phyloP scores from a whole-genome alignment of 2,329 filamentous ascomycete genomes.

The Cercospora sp. region DNA sequence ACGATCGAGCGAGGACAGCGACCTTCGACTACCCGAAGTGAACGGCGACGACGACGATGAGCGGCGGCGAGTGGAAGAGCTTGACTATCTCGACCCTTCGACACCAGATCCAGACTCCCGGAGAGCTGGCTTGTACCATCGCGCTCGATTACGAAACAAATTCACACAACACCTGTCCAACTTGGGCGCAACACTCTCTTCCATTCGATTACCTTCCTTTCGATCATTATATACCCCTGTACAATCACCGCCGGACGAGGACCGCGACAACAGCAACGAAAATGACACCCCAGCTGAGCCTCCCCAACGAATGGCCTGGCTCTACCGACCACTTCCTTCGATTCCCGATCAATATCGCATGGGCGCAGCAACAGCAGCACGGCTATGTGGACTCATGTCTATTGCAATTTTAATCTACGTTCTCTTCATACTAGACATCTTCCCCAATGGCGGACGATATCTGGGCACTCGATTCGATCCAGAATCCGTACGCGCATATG shows the following conservation, averaged over 20 bases:
- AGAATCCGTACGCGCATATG: constrained; percentile 73
- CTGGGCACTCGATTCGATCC: constrained; percentile 75
- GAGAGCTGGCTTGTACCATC: constrained; percentile 37
- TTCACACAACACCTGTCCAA: constrained; percentile 59
- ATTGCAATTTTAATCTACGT: constrained; percentile 78
- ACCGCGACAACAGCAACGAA: constrained; percentile 17
- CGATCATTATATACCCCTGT: constrained; percentile 45
- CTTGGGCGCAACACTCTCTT: constrained; percentile 59
- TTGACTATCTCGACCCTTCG: constrained; percentile 72
- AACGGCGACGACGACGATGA: constrained; percentile 53
- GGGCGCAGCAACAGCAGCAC: constrained; percentile 67
- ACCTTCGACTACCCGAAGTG: constrained; percentile 54
- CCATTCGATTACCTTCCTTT: constrained; percentile 54
- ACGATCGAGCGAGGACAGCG: constrained; percentile 59
- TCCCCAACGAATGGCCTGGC: constrained; percentile 24
- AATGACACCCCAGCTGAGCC: constrained; percentile 12
- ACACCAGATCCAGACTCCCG: constrained; percentile 26
- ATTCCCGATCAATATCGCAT: constrained; percentile 52
- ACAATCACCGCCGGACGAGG: constrained; percentile 11
- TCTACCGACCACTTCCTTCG: constrained; percentile 37
- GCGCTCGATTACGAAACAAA: constrained; percentile 47
- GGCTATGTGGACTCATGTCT: constrained; percentile 71
- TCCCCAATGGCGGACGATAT: constrained; percentile 66
- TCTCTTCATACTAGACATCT: constrained; percentile 81
- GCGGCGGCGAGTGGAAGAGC: constrained; percentile 81